Base-by-base conservation (phyloP, 1,284 basidiomycete genomes). In the Porphyrellus sp. region DNA sequence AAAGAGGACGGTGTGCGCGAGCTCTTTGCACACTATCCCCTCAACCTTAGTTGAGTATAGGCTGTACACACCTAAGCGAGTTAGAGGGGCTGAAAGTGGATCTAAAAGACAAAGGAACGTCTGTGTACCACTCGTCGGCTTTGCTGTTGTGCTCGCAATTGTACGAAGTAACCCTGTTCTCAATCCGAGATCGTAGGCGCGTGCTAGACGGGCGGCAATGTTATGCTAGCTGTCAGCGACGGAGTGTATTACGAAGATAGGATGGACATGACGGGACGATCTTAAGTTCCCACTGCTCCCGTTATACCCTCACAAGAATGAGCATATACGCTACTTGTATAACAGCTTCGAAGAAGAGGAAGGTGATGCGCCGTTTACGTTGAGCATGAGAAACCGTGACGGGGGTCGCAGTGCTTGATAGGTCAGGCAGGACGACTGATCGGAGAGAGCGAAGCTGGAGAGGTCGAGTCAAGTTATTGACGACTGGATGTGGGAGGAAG, bases 361-460 rank as follows among this genome's bases (percentile, higher is more conserved):
- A 86, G 49, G 91, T 86, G 57, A 98, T 89, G 31, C 94, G 78
- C 35, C 89, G 77, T 16, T 86, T 82, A 16, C 94, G 80, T 61
- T 93, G 91, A 0, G 86, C 81, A 58, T 89, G 89, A 20, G 85
- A 86, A 31, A 95, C 82, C 0, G 89, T 90, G 18, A 74, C 72
- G 8, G 77, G 72, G 3, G 79, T 67, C 6, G 64, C 16, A 4
- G 64, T 69, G 18, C 62, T 72, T 23, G 68, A 59, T 8, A 64
- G 59, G 46, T 78, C 77, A 4, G 95, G 93, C 3, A 98, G 80
- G 44, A 97, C 84, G 48, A 97, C 86, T 38, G 92, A 92, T 51
- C 93, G 90, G 24, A 98, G 79, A 5, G 94, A 95, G 48, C 94
- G 91, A 35, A 94, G 83, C 91, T 94, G 64, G 28, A 16, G 11